These are phyloP conservation scores for Metarhizium guizhouense DNA, from an alignment of 2,329 filamentous ascomycete genomes.

Conservation along the genomic window DNA sequence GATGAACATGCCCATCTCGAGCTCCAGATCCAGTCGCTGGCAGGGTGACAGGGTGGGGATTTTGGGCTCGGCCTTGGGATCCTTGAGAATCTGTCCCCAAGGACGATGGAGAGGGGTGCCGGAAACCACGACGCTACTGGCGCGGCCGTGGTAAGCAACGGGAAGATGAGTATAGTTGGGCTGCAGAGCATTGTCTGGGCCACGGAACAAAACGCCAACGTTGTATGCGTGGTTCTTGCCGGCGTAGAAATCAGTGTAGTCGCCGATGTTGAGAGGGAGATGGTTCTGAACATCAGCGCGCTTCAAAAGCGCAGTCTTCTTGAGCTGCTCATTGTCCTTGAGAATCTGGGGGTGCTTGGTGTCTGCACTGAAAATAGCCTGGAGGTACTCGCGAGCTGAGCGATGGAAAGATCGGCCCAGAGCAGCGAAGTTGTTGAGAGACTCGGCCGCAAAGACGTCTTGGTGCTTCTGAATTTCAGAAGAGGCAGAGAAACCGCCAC, in stretches of 20 bases:
- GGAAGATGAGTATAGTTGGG: slow-evolving; percentile 76
- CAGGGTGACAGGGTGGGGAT: slow-evolving; percentile 50
- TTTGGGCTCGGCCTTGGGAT: slow-evolving; percentile 40
- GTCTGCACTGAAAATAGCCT: slow-evolving; percentile 48
- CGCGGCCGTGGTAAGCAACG: slow-evolving; percentile 73
- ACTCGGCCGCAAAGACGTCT: slow-evolving; percentile 17
- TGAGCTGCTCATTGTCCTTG: slow-evolving; percentile 25
- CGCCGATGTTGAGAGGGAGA: slow-evolving; percentile 66
- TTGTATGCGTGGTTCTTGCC: slow-evolving; percentile 68
- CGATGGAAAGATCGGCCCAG: slow-evolving; percentile 61
- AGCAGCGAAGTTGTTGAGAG: slow-evolving; percentile 25
- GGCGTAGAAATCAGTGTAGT: slow-evolving; percentile 81
- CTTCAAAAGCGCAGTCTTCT: slow-evolving; percentile 18
- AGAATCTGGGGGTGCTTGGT: slow-evolving; percentile 29
- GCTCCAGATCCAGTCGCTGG: slow-evolving; percentile 61
- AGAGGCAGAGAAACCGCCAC: slow-evolving; percentile 28
- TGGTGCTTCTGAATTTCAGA: slow-evolving; percentile 17
- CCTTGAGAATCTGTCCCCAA: slow-evolving; percentile 58
- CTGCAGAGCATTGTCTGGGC: slow-evolving; percentile 63
- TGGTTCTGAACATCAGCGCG: slow-evolving; percentile 51
- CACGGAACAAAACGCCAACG: slow-evolving; percentile 64
- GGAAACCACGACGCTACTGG: slow-evolving; percentile 65
- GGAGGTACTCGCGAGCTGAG: slow-evolving; percentile 62
- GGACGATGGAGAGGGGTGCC: slow-evolving; percentile 65
- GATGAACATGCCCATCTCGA: slow-evolving; percentile 71